These are phyloP conservation scores for Botrytis deweyae DNA, from an alignment of 2,329 filamentous ascomycete genomes.

Conservation along the genomic window DNA sequence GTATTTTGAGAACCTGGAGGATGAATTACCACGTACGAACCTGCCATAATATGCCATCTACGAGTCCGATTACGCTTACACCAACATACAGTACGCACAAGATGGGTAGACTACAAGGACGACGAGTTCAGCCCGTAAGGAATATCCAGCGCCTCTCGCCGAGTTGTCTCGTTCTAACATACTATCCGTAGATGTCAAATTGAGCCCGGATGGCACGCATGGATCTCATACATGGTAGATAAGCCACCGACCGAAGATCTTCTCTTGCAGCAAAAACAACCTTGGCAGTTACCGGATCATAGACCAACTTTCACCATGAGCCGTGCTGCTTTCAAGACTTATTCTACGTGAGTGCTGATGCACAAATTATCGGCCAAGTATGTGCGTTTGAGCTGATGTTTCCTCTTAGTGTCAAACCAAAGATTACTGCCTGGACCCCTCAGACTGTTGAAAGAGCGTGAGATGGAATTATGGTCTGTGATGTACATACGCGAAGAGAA, in stretches of 20 bases:
- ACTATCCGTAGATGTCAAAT: conserved; percentile 63
- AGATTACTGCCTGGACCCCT: conserved; percentile 55
- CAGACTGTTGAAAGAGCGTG: conserved; percentile 36
- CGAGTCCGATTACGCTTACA: conserved; percentile 22
- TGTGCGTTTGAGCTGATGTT: not conserved
- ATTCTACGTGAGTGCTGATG: conserved; percentile 77
- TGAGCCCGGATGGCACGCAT: conserved; percentile 96
- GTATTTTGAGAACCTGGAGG: conserved; percentile 86
- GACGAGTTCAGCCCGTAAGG: conserved; percentile 75
- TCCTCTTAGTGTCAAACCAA: conserved; percentile 50
- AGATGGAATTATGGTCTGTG: conserved; percentile 15
- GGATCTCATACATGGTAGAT: conserved; percentile 93
- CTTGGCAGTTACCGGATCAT: conserved; percentile 74
- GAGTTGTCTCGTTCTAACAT: not conserved
- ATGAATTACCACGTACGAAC: conserved; percentile 84
- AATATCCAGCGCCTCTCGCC: conserved; percentile 21
- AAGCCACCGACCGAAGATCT: conserved; percentile 78
- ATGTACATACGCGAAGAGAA: conserved; percentile 34
- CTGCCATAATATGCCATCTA: not conserved
- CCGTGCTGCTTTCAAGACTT: conserved; percentile 83
- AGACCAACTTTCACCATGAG: conserved; percentile 73
- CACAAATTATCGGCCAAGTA: conserved; percentile 7
- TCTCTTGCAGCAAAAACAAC: conserved; percentile 63
- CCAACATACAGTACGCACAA: conserved; percentile 69
- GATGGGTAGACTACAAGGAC: conserved; percentile 97